A percentile compares a stretch with the other conserved stretches of the same genome.
Conservation (phyloP, 108 stramenopile species). For the Phaeodactylum tricornutum region DNA sequence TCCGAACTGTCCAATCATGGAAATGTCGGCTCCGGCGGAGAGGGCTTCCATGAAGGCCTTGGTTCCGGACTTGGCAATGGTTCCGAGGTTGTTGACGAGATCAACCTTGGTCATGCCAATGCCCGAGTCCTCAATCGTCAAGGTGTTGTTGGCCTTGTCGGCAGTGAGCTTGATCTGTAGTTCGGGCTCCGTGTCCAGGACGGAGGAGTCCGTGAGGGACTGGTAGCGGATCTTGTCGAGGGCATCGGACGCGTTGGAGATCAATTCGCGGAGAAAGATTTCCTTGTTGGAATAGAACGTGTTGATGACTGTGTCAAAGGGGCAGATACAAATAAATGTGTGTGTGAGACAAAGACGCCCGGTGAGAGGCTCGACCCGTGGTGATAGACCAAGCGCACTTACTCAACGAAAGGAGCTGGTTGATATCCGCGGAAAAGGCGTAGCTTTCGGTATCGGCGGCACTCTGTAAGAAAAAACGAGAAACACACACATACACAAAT, state of each 20-base stretch:
- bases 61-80: slow-evolving; percentile 99
- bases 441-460: slow-evolving; percentile 90
- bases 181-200: slow-evolving; percentile 91
- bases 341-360: not conserved
- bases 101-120: slow-evolving; percentile 99
- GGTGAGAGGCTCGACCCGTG: not conserved
- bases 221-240: slow-evolving; percentile 99
- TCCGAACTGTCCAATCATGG: slow-evolving; percentile 99
- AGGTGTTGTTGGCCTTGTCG: slow-evolving; percentile 99
- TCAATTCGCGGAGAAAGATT: slow-evolving; percentile 98
- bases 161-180: slow-evolving; percentile 97
- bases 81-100: slow-evolving; percentile 98
- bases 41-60: slow-evolving; percentile 99
- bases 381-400: slow-evolving; percentile 16
- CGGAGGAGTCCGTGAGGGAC: slow-evolving; percentile 89
- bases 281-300: slow-evolving; percentile 99
- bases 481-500: not conserved
- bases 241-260: slow-evolving; percentile 96
- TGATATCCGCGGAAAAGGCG: slow-evolving; percentile 99
- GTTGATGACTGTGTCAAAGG: slow-evolving; percentile 63
- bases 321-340: not conserved
- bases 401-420: slow-evolving; percentile 98
- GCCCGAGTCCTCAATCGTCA: slow-evolving; percentile 97
- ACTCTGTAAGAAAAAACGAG: not conserved
- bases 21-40: slow-evolving; percentile 97